phyloP scores from a whole-genome alignment of 176 grass and related monocot genomes.

The Oryza punctata region DNA sequence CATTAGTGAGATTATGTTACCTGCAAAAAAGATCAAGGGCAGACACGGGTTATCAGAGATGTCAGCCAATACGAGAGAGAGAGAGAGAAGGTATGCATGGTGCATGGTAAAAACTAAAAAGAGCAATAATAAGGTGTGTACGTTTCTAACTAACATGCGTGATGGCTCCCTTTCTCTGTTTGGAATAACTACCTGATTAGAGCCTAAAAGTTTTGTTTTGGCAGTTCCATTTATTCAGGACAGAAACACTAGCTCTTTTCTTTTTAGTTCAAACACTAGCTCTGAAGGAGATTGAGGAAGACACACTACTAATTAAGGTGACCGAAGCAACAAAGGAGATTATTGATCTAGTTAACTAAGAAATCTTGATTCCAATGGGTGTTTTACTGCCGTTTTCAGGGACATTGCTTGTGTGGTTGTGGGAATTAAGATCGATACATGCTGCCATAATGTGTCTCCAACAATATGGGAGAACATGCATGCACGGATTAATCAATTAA shows the following conservation, averaged over 20 bases:
- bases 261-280: too few species aligned
- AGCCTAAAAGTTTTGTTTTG: slow-evolving; percentile 35
- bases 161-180: slow-evolving; percentile 25
- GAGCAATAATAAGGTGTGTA: slow-evolving; percentile 15
- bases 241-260: neutral
- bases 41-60: neutral
- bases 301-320: neutral
- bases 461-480: neutral
- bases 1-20: slow-evolving; percentile 87
- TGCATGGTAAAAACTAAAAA: neutral
- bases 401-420: neutral
- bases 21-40: slow-evolving; percentile 46
- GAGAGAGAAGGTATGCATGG: neutral
- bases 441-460: neutral
- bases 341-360: neutral
- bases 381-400: neutral
- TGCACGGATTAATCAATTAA: neutral
- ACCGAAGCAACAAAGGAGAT: neutral
- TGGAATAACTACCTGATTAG: slow-evolving; percentile 33
- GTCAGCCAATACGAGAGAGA: neutral
- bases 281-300: neutral
- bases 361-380: neutral
- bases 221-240: slow-evolving; percentile 35
- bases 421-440: neutral
- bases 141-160: slow-evolving; percentile 29